These are phyloP conservation scores for Monosporozyma yasuniensis DNA, from an alignment of 805 yeast genomes.

Conservation along the genomic window DNA sequence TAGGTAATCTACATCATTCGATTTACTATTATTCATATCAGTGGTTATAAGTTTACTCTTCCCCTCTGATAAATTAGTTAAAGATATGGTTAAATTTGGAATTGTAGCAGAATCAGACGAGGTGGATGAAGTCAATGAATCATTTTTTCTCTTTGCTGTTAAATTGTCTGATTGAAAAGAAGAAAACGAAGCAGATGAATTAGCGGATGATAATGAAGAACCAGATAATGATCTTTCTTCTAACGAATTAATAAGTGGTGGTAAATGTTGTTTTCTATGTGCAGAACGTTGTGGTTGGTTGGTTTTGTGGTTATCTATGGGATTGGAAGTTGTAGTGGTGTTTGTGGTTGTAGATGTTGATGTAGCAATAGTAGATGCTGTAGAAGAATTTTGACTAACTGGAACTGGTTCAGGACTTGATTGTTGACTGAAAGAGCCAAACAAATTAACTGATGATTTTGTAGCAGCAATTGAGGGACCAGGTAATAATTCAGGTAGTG, in stretches of 20 bases:
- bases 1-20: background rate
- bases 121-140: background rate
- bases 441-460: background rate
- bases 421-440: background rate
- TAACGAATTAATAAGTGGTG: background rate
- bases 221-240: slow-evolving; percentile 6
- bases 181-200: slow-evolving; percentile 5
- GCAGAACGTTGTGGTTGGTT: background rate
- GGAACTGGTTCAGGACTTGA: background rate
- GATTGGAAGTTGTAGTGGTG: background rate
- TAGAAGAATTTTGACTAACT: background rate
- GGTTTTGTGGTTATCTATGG: background rate
- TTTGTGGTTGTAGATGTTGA: background rate
- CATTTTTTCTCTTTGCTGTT: slow-evolving; percentile 2
- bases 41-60: background rate
- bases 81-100: background rate
- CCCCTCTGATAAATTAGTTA: background rate
- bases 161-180: slow-evolving; percentile 7
- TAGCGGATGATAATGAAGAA: slow-evolving; percentile 3
- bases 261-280: background rate
- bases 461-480: background rate
- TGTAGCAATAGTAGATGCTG: background rate
- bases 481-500: background rate
- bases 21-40: background rate
- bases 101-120: background rate